phyloP scores from a whole-genome alignment of 495 filamentous ascomycete species.

The Usnea hakonensis region DNA sequence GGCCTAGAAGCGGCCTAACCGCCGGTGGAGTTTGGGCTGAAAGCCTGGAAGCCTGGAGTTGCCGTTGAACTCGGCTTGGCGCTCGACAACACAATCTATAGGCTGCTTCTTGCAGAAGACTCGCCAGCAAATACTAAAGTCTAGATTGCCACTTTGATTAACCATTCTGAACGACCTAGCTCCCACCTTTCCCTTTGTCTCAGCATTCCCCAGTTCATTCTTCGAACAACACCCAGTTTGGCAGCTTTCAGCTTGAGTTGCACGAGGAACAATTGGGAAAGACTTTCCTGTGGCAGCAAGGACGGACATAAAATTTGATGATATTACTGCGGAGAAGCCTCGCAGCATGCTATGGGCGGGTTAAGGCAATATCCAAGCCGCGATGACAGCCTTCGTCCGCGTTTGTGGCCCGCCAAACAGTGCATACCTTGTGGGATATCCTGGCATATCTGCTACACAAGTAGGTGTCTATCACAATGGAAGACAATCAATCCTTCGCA shows the following conservation, averaged over 20 bases:
- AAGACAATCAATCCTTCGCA: background rate
- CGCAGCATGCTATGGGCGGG: slow-evolving; percentile 25
- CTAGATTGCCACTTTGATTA: background rate
- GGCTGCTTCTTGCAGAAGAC: background rate
- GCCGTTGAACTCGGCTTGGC: slow-evolving; percentile 2
- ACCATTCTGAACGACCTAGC: background rate
- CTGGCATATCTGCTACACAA: slow-evolving; percentile 94
- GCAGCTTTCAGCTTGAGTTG: background rate
- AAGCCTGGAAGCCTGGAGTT: background rate
- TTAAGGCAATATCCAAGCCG: slow-evolving; percentile 27
- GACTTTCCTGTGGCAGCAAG: background rate
- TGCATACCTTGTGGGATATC: slow-evolving; percentile 93
- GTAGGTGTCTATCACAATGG: slow-evolving; percentile 44
- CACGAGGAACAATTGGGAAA: background rate
- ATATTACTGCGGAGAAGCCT: slow-evolving; percentile 5
- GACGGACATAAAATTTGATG: background rate
- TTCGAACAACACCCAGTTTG: background rate
- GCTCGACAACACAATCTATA: slow-evolving; percentile 7
- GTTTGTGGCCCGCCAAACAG: slow-evolving; percentile 96
- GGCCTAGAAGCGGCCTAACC: slow-evolving; percentile 14
- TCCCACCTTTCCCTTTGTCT: background rate
- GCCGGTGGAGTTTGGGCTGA: background rate
- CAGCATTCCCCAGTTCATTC: background rate
- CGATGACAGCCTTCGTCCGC: slow-evolving; percentile 86
- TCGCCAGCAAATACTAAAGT: background rate